Percentiles rank a stretch among this genome's conserved stretches.
phyloP scores from a whole-genome alignment of 2,329 filamentous ascomycete species.

The Incumbomyces delicatus region DNA sequence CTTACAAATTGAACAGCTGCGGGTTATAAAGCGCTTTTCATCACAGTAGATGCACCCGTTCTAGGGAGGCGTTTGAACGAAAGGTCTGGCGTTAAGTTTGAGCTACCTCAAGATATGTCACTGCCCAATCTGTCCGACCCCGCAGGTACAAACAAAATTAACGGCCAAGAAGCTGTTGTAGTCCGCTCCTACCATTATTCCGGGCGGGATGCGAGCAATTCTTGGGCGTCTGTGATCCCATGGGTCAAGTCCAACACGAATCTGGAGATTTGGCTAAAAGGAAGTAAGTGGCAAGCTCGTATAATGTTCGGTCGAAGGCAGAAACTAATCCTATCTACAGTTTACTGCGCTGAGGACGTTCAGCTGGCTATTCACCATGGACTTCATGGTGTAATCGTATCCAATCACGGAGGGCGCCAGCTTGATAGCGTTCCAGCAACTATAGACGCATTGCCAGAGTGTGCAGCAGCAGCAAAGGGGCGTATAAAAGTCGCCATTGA shows the following conservation, averaged over 20 bases:
- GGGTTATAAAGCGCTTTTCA: slow-evolving; percentile 45
- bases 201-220: slow-evolving; percentile 31
- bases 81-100: slow-evolving; percentile 33
- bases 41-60: slow-evolving; percentile 47
- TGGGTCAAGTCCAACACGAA: slow-evolving; percentile 36
- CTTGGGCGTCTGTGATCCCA: slow-evolving; percentile 42
- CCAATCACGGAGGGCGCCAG: slow-evolving; percentile 14
- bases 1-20: slow-evolving; percentile 23
- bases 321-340: neutral
- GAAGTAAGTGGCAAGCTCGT: slow-evolving; percentile 15
- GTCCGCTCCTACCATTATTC: slow-evolving; percentile 11
- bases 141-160: neutral
- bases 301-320: too few relatives aligned
- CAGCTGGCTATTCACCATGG: slow-evolving; percentile 11
- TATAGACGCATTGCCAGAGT: slow-evolving; percentile 10
- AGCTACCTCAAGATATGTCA: slow-evolving; percentile 33
- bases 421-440: slow-evolving; percentile 13
- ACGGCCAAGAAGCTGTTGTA: slow-evolving; percentile 32
- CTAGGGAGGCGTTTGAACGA: slow-evolving; percentile 46
- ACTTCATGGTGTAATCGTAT: slow-evolving; percentile 12
- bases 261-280: slow-evolving; percentile 19
- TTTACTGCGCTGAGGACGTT: slow-evolving; percentile 9
- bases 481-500: slow-evolving; percentile 15
- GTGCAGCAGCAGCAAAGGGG: slow-evolving; percentile 16
- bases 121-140: slow-evolving; percentile 24